Base-by-base conservation (phyloP, 345 rosid genomes). In the Acer campestre region DNA sequence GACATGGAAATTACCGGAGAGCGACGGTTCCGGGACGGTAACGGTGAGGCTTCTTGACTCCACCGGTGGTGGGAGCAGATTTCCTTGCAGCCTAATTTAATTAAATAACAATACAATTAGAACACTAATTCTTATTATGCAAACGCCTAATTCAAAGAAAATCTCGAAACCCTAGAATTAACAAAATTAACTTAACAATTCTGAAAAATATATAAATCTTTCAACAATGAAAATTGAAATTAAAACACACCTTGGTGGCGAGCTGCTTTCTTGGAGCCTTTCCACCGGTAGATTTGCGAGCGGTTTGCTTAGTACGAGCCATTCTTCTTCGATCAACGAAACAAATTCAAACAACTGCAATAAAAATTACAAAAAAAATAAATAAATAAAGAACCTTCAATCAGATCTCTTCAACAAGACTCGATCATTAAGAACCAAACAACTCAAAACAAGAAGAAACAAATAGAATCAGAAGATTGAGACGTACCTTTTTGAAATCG, bases 1-100 rank as follows among this genome's bases (percentile, higher is more conserved):
- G 63, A 1, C 3, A 1, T 5, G 44, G 61, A 42, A n/a, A 66
- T 78, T 81, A 85, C 90, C 91, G 89, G 3, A 91, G 92, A 58
- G 95, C 95, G 31, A 91, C 95, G 18, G 95, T 91, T 75, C 93
- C 93, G 0, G 93, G 92, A 31, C 91, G 88, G 83, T 85, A 89
- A 27, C 93, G 90, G 76, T 89, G 93, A 70, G 93, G 95, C 81
- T 88, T 91, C 91, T 89, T 89, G 53, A 89, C 94, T 38, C 96
- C 94, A 2, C 91, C 94, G 9, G 86, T 87, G 7, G 90, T 86
- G 0, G 96, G 91, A 0, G 90, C 92, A 14, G 94, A 92, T 77
- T 92, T 92, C 80, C 92, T 86, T n/a, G 92, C 94, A 12, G 92
- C 92, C 94, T 92, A 12, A 66, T 16, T 20, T 23, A 10, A 49